Evolutionary conservation across 345 rosid species (phyloP).

Genomic region (Murraya paniculata): DNA sequence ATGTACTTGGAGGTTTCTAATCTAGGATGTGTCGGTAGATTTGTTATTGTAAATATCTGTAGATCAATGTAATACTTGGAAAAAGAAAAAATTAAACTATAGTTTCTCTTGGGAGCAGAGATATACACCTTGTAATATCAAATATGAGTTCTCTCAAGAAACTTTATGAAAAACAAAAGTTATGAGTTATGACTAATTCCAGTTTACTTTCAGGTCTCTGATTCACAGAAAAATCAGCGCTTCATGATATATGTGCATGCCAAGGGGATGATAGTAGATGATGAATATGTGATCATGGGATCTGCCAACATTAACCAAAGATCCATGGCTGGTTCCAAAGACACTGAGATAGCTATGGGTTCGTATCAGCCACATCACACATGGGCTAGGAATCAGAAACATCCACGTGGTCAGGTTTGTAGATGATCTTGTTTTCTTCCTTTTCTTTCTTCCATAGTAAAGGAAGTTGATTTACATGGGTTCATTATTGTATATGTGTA

Average conservation of each 20-base stretch:
- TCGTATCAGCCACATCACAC: conserved; percentile 89
- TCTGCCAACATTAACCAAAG: conserved; percentile 97
- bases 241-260: conserved; percentile 96
- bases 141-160: not conserved
- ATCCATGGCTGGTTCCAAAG: conserved; percentile 95
- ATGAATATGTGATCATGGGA: conserved; percentile 81
- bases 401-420: conserved; percentile 84
- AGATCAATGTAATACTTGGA: not conserved
- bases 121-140: not conserved
- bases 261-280: conserved; percentile 93
- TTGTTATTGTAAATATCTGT: too few species aligned
- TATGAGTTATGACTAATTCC: not conserved
- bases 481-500: not conserved
- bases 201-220: conserved; percentile 43
- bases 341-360: conserved; percentile 95
- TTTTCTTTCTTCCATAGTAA: not conserved
- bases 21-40: not conserved
- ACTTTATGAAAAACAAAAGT: not conserved
- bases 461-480: not conserved
- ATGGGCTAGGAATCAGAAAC: conserved; percentile 50
- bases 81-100: too few species aligned
- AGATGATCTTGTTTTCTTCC: not conserved
- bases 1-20: not conserved
- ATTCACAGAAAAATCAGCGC: conserved; percentile 40
- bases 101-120: not conserved